These are phyloP conservation scores for Rutstroemia sydowiana DNA, from an alignment of 2,329 filamentous ascomycete genomes.

Conservation along the genomic window DNA sequence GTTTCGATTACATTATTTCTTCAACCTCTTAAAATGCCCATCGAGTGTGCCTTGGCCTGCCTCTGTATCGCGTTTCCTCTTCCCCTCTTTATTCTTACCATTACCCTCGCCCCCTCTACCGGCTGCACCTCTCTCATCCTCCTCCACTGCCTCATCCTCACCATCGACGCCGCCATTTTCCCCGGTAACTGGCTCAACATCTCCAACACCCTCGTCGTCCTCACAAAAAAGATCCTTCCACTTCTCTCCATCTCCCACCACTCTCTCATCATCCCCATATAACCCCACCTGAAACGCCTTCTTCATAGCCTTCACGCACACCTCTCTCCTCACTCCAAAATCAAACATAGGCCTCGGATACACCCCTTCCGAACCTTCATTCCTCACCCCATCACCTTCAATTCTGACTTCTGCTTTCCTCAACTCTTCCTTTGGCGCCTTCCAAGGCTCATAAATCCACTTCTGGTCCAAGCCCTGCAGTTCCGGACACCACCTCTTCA, in stretches of 20 bases:
- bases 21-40: conserved; percentile 18
- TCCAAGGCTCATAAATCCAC: conserved; percentile 76
- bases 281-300: conserved; percentile 58
- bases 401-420: conserved; percentile 45
- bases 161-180: conserved; percentile 19
- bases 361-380: not conserved
- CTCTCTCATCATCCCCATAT: conserved; percentile 54
- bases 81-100: conserved; percentile 9
- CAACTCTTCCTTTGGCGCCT: conserved; percentile 60
- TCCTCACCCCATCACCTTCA: not conserved
- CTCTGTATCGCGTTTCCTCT: conserved; percentile 10
- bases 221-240: conserved; percentile 42
- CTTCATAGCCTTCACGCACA: conserved; percentile 64
- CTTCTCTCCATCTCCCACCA: conserved; percentile 56
- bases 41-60: conserved; percentile 20
- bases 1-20: conserved; percentile 9
- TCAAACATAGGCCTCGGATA: conserved; percentile 59
- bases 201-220: conserved; percentile 26
- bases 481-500: conserved; percentile 62
- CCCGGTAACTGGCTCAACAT: not conserved
- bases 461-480: conserved; percentile 53
- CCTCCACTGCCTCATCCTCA: conserved; percentile 16
- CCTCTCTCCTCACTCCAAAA: conserved; percentile 52
- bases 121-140: conserved; percentile 10
- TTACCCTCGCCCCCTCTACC: conserved; percentile 15